Percentiles rank a stretch among this genome's conserved stretches.
Conservation (phyloP, 2,329 filamentous ascomycete genomes). For the Emergomyces pasteurianus region DNA sequence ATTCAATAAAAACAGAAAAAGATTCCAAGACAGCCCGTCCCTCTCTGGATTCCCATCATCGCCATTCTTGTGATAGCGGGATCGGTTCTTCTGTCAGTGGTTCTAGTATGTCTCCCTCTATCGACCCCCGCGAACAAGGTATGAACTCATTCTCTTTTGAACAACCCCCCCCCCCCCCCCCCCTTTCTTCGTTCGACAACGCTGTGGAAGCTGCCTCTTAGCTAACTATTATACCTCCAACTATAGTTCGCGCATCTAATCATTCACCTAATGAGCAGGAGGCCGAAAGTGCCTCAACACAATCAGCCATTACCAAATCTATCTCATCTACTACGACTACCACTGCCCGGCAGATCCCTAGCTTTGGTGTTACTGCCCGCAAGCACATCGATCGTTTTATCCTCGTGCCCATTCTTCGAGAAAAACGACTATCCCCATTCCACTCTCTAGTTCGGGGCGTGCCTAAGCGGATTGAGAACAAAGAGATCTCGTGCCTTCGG, state of each 20-base stretch:
- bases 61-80: conserved; percentile 75
- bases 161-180: no score
- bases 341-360: conserved; percentile 40
- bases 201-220: background rate
- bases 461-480: conserved; percentile 65
- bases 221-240: conserved; percentile 1
- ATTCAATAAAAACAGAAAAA: conserved; percentile 6
- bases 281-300: conserved; percentile 12
- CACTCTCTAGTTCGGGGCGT: conserved; percentile 67
- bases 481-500: conserved; percentile 79
- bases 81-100: conserved; percentile 71
- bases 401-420: conserved; percentile 63
- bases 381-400: conserved; percentile 71
- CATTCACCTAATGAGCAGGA: background rate
- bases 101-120: conserved; percentile 31
- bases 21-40: conserved; percentile 19
- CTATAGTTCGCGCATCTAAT: background rate
- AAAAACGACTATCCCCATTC: conserved; percentile 64
- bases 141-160: conserved; percentile 14
- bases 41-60: conserved; percentile 42
- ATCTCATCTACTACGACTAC: conserved; percentile 38
- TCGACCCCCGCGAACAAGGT: conserved; percentile 37
- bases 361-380: conserved; percentile 57
- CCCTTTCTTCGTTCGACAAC: no score
- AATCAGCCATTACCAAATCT: conserved; percentile 51